Base-by-base conservation (phyloP, 2,329 filamentous ascomycete genomes). In the Geoglossum cookeanum region DNA sequence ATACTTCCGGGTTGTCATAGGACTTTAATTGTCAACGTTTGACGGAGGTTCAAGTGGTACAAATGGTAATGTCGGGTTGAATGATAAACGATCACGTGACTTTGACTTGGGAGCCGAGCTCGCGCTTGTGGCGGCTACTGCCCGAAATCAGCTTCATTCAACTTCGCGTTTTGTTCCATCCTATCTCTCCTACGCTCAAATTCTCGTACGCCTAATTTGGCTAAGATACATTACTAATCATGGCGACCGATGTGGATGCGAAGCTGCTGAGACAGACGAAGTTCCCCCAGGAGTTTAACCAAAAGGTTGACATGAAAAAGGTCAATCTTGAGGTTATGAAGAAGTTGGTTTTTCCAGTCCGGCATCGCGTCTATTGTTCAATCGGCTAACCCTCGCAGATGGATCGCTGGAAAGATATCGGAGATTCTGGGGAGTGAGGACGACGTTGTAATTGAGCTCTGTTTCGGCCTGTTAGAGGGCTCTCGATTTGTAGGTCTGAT, bases 291-390 rank as follows among this genome's bases (percentile, higher is more conserved):
- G 89, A 96, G 67, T 98, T 97, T 73, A 91, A 80, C 67, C 83
- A 87, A 68, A 96, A 96, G 74, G 92, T 98, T 62, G 90, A 98
- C 74, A 95, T 94, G 80, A 81, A 83, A 64, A 97, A 97, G 74
- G 89, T 98, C 70, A 96, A 98, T 68, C 76, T 95, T 55, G 88
- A 94, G 70, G 87, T 98, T 58, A 94, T 98, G 82, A 96, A 96
- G 78, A 94, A 92, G 87, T 94, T 68, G 66, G 83, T 72, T 60
- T 42, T 56, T 54, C 55, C n/a, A 33, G 29, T 37, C 32, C 15
- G 7, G 33, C 37, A 9, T 57, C 56, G 49, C 30, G 42, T 47
- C 39, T 17, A 42, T 48, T 55, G 51, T 52, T 45, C 37, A 35
- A 49, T 52, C 30, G 9, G 32, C 55, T 57, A n/a, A 57, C 32